phyloP scores from a whole-genome alignment of 1,139 yeast genomes.

The Blastobotrys petasosporus region DNA sequence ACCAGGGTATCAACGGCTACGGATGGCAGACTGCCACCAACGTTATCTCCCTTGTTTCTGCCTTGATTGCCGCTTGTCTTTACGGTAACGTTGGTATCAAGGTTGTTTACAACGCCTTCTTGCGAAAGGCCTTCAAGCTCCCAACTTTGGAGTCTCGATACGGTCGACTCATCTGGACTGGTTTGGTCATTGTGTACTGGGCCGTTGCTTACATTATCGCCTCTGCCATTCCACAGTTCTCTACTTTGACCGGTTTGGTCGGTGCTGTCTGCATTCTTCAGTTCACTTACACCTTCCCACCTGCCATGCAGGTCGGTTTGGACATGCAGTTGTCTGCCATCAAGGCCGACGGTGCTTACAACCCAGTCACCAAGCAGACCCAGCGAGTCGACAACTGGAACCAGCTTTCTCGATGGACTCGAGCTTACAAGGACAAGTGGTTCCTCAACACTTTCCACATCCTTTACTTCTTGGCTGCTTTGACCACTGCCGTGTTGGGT shows the following conservation, averaged over 20 bases:
- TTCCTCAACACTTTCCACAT: constrained; percentile 28
- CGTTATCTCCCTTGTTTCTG: constrained; percentile 36
- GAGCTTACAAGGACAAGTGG: constrained; percentile 25
- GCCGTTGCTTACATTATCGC: constrained; percentile 43
- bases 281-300: constrained; percentile 45
- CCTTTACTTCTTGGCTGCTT: constrained; percentile 35
- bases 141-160: constrained; percentile 33
- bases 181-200: constrained; percentile 39
- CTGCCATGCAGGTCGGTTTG: constrained; percentile 35
- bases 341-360: constrained; percentile 31
- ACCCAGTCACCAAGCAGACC: constrained; percentile 31
- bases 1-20: constrained; percentile 36
- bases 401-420: constrained; percentile 33
- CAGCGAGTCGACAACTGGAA: constrained; percentile 35
- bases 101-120: constrained; percentile 37
- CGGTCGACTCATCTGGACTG: constrained; percentile 37
- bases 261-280: constrained; percentile 47
- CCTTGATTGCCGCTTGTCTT: constrained; percentile 41
- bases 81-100: constrained; percentile 44
- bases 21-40: constrained; percentile 41
- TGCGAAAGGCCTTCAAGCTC: constrained; percentile 30
- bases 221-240: constrained; percentile 50
- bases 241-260: constrained; percentile 43
- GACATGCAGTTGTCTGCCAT: constrained; percentile 36
- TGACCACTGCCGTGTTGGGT: constrained; percentile 38